These are phyloP conservation scores for Maudiozyma bulderi DNA, from an alignment of 805 yeast species.

Conservation along the genomic window DNA sequence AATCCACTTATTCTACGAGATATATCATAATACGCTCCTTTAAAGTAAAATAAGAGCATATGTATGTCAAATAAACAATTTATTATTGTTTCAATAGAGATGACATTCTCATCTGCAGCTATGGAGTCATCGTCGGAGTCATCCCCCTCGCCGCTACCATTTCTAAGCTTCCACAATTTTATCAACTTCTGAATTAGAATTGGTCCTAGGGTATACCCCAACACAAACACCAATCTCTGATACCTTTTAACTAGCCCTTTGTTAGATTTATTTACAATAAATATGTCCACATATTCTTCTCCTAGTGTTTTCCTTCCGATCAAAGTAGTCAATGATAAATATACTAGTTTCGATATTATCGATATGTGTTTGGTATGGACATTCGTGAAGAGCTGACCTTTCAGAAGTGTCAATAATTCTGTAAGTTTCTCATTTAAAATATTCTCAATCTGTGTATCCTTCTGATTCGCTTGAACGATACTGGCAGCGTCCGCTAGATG, in stretches of 20 bases:
- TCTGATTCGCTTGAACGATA: constrained; percentile 85
- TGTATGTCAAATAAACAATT: constrained; percentile 57
- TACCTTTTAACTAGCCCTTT: constrained; percentile 36
- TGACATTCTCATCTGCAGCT: neutral
- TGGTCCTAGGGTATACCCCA: constrained; percentile 57
- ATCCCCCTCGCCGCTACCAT: constrained; percentile 1
- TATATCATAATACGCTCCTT: constrained; percentile 71
- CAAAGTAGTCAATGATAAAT: constrained; percentile 67
- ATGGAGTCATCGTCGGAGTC: too few relatives aligned
- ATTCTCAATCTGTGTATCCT: constrained; percentile 66
- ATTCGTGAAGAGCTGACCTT: constrained; percentile 56
- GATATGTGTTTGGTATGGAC: constrained; percentile 53
- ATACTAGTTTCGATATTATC: constrained; percentile 47
- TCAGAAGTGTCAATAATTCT: constrained; percentile 44
- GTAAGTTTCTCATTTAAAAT: constrained; percentile 45
- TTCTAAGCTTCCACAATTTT: constrained; percentile 6
- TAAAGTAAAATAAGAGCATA: constrained; percentile 71
- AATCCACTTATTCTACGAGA: constrained; percentile 72
- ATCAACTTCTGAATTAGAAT: constrained; percentile 33
- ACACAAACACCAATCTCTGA: constrained; percentile 48
- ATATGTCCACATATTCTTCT: constrained; percentile 83
- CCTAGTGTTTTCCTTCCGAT: constrained; percentile 77
- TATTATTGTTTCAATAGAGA: constrained; percentile 32
- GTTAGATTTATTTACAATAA: constrained; percentile 51
- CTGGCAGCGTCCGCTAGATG: constrained; percentile 84